Evolutionary conservation across 306 rosid species (phyloP), one percentile per base, ranked within the genome.

Genomic region (Comarum palustre): DNA sequence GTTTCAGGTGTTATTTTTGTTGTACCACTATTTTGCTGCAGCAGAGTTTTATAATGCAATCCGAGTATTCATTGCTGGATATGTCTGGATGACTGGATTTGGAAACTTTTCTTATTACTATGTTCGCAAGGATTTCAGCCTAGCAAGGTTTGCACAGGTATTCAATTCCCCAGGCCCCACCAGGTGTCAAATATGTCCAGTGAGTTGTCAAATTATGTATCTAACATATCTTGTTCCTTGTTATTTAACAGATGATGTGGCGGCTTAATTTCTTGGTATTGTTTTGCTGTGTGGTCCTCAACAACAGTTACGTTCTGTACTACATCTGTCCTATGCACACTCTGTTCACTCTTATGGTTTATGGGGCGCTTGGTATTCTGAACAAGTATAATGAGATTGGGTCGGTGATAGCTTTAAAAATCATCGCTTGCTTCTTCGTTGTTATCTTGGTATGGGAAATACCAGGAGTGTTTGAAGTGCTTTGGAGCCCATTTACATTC

Each of bases 271-370:
- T 91, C 88, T 87, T 91, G 82, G 97, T 94, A 71, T 24, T 91
- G 27, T 85, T 89, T 80, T 79, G 87, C 74, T 94, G 97, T 80
- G 13, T 94, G 62, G 84, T 91, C 74, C 99, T 94, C 34, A 75
- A 91, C 88, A 94, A 94, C 86, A 94, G 91, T 84, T 94, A 94
- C 80, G 89, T 83, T 89, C 81, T 94, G 22, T 94, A 91, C 89
- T 94, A 94, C 87, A 91, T 94, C 77, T 94, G 99, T 79, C 99
- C 99, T 24, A 91, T 94, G 97, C 99, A 94, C 84, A 94, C 99
- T 39, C 92, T 94, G 51, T 89, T 91, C 87, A 91, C 99, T 75
- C 95, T 94, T 24, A 87, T 87, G 93, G 97, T 94, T 69, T 94
- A 90, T 51, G 99, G 95, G 68, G 89, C 89, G 20, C 91, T 94